Conservation (phyloP, 345 rosid genomes). For the Acer negundo region DNA sequence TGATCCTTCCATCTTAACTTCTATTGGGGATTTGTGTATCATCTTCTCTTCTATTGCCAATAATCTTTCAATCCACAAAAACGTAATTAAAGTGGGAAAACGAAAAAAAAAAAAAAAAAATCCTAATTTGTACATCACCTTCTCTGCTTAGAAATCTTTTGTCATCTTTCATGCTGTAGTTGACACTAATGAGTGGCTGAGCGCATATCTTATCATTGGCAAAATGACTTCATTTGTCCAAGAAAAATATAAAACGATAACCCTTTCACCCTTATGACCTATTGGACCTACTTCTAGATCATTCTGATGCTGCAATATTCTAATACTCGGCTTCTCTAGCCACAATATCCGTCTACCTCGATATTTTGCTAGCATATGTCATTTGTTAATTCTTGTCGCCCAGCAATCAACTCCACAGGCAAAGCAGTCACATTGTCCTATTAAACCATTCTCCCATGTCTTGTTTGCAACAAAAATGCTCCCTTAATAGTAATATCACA, state of each 20-base stretch:
- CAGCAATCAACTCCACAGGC: constrained; percentile 8
- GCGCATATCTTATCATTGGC: neutral
- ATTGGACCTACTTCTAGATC: neutral
- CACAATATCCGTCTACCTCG: neutral
- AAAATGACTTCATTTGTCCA: neutral
- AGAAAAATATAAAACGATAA: neutral
- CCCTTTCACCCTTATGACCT: constrained; percentile 2
- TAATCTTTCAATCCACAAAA: neutral
- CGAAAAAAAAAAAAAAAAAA: neutral
- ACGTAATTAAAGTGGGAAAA: neutral
- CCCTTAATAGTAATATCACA: neutral
- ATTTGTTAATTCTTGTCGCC: neutral
- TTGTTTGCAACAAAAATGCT: neutral
- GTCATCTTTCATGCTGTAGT: neutral
- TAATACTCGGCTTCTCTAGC: neutral
- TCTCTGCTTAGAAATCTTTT: neutral
- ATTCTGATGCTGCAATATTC: neutral
- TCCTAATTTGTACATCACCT: too few species aligned
- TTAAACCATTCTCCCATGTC: too few species aligned
- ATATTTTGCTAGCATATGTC: neutral
- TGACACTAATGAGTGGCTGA: neutral
- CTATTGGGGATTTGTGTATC: neutral
- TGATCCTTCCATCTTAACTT: neutral
- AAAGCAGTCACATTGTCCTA: neutral
- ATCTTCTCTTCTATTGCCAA: neutral